These are phyloP conservation scores for Trichophyton schoenleinii DNA, from an alignment of 2,329 filamentous ascomycete species.

Conservation along the genomic window DNA sequence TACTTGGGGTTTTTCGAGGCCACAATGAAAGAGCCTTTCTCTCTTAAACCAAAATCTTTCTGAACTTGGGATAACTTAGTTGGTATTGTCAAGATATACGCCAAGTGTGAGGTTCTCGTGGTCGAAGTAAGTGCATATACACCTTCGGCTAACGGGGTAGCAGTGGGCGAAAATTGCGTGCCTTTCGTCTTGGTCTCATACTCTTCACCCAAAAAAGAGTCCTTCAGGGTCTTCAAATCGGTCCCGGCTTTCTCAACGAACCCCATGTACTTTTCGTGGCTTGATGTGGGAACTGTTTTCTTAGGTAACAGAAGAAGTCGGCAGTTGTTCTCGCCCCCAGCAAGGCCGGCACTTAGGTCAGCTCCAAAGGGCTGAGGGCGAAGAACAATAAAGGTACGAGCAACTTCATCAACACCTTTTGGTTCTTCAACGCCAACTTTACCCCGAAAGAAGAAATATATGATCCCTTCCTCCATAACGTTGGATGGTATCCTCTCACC, in stretches of 20 bases:
- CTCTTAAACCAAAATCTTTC: conserved; percentile 56
- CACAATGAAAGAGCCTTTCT: conserved; percentile 64
- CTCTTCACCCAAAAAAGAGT: conserved; percentile 54
- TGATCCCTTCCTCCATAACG: conserved; percentile 73
- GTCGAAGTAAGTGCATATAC: conserved; percentile 70
- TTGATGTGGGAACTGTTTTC: conserved; percentile 61
- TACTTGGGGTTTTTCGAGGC: conserved; percentile 69
- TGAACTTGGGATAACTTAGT: conserved; percentile 58
- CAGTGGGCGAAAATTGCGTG: conserved; percentile 53
- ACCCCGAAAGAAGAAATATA: conserved; percentile 81
- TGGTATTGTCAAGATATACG: conserved; percentile 67
- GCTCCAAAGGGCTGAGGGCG: conserved; percentile 58
- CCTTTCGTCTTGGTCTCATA: conserved; percentile 68
- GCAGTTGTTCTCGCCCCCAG: conserved; percentile 48
- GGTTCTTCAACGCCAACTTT: conserved; percentile 63
- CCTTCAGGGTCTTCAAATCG: conserved; percentile 57
- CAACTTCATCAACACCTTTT: conserved; percentile 56
- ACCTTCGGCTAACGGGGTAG: conserved; percentile 68
- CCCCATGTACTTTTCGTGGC: conserved; percentile 59
- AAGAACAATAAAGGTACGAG: conserved; percentile 67
- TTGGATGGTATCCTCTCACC: conserved; percentile 43
- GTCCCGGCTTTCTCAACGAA: conserved; percentile 67
- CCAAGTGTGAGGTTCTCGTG: conserved; percentile 60
- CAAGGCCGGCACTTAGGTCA: conserved; percentile 49
- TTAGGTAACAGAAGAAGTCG: conserved; percentile 71